These are phyloP conservation scores for Bromus sterilis DNA, from an alignment of 176 grass and related monocot genomes.

Conservation along the genomic window DNA sequence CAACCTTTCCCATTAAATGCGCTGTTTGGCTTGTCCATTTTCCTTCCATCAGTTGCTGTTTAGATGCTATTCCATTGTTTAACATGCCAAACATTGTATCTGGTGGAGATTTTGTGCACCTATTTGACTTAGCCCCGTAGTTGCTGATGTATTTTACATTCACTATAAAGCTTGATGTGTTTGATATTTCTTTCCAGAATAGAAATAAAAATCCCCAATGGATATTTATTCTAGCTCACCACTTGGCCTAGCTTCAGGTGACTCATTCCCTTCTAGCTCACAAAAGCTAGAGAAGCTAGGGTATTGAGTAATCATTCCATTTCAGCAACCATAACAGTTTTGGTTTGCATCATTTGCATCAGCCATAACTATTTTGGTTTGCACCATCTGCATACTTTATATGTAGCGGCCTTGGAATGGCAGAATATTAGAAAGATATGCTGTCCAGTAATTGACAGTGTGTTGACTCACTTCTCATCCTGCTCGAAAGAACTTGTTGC, in stretches of 20 bases:
- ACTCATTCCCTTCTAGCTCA: not conserved
- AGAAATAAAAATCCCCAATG: not conserved
- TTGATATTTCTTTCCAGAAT: not conserved
- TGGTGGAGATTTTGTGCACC: not conserved
- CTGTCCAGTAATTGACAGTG: not conserved
- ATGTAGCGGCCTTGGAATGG: not conserved
- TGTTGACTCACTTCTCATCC: not conserved
- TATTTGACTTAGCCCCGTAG: not conserved
- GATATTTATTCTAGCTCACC: constrained; percentile 19
- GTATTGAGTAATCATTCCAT: not conserved
- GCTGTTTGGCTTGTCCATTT: not conserved
- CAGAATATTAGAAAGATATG: too few species aligned
- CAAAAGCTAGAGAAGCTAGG: constrained; percentile 3
- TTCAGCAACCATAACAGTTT: not conserved
- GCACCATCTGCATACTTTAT: not conserved
- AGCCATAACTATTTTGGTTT: not conserved
- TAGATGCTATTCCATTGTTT: not conserved
- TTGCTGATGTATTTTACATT: constrained; percentile 7
- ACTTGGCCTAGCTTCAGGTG: constrained; percentile 11
- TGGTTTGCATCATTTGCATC: constrained; percentile 4
- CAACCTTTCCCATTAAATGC: not conserved
- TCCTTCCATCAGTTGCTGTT: not conserved
- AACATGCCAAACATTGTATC: not conserved
- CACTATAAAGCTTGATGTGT: not conserved
- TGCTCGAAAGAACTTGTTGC: not conserved